phyloP scores from a whole-genome alignment of 192 early-diverging fungal species.

The Helicostylum pulchrum region DNA sequence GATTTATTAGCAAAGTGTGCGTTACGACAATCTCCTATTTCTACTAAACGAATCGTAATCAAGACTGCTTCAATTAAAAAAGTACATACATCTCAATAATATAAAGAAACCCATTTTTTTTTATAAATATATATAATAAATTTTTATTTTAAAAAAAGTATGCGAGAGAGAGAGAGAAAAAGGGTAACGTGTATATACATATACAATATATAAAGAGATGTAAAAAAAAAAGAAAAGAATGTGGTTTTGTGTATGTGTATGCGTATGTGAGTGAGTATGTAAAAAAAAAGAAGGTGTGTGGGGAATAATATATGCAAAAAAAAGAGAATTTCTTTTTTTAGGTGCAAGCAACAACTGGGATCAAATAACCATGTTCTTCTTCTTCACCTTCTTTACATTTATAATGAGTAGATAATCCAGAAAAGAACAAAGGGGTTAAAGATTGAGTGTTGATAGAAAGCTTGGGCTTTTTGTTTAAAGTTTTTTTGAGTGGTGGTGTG shows the following conservation, averaged over 20 bases:
- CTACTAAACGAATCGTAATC: slow-evolving; percentile 9
- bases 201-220: slow-evolving; percentile 10
- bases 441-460: slow-evolving; percentile 17
- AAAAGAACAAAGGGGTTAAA: slow-evolving; percentile 15
- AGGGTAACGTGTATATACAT: neutral
- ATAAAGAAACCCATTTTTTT: neutral
- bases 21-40: slow-evolving; percentile 5
- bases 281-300: no score
- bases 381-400: slow-evolving; percentile 14
- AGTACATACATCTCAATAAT: slow-evolving; percentile 1
- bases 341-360: slow-evolving; percentile 5
- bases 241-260: neutral
- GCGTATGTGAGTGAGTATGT: neutral
- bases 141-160: slow-evolving; percentile 2
- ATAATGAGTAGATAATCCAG: slow-evolving; percentile 16
- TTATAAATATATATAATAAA: neutral
- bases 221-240: neutral
- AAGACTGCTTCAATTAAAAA: slow-evolving; percentile 7
- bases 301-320: slow-evolving; percentile 1
- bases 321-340: neutral
- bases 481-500: neutral
- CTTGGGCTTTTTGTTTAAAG: slow-evolving; percentile 11
- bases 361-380: slow-evolving; percentile 17
- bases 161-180: neutral
- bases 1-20: neutral